Percentiles rank a stretch among this genome's conserved stretches.
Conservation (phyloP, 2,329 filamentous ascomycete species). For the Pestalotiopsis sp. region DNA sequence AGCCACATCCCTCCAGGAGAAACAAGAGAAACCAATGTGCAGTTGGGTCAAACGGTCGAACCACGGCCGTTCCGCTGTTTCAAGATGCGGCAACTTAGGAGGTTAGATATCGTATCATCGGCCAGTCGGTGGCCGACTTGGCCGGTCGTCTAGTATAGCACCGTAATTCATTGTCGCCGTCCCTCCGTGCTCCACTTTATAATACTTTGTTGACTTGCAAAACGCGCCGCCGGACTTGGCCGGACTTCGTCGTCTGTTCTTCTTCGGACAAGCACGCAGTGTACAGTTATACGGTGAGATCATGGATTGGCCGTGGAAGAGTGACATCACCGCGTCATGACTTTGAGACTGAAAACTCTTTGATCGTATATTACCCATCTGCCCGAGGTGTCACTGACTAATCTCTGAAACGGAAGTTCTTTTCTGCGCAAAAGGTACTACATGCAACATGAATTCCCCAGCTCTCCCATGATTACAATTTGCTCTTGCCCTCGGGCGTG, state of each 20-base stretch:
- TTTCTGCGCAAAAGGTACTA: neutral
- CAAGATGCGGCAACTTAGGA: neutral
- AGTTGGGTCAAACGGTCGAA: neutral
- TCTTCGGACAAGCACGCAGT: no score
- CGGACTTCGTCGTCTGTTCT: no score
- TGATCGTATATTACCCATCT: no score
- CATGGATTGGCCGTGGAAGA: neutral
- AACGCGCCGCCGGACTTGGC: neutral
- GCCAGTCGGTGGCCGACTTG: neutral
- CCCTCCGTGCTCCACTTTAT: neutral
- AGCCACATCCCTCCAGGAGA: neutral
- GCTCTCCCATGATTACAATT: neutral
- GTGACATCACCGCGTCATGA: no score
- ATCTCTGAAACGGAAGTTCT: neutral
- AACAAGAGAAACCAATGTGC: neutral
- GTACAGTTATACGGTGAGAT: neutral
- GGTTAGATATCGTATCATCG: neutral
- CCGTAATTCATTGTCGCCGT: neutral
- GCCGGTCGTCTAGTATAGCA: neutral
- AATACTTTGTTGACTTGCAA: neutral
- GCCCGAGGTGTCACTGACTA: neutral
- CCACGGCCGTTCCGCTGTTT: neutral
- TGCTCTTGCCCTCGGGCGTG: conserved; percentile 10
- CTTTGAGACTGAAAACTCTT: no score
- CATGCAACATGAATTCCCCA: neutral